Evolutionary conservation across 1,139 yeast genomes (phyloP).

Genomic region (Geotrichum armillariae): DNA sequence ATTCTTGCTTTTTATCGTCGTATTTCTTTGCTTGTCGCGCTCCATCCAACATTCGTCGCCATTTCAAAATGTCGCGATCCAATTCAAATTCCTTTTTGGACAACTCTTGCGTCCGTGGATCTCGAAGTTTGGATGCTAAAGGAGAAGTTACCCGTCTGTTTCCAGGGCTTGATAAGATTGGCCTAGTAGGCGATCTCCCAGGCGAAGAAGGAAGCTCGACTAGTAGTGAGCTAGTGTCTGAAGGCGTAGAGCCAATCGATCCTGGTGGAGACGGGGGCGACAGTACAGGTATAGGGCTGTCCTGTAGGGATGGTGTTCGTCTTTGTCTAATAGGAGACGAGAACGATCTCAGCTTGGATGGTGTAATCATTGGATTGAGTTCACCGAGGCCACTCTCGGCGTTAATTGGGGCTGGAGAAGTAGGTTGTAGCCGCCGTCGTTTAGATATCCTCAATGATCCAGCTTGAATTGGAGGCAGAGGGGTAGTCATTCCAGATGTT

Average conservation of each 20-base stretch:
- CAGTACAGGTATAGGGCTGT: conserved; percentile 35
- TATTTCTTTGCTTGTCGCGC: conserved; percentile 40
- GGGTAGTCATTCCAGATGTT: conserved; percentile 25
- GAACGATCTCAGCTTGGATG: conserved; percentile 31
- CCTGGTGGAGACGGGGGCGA: conserved; percentile 30
- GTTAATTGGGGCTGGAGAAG: conserved; percentile 19
- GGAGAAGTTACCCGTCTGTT: conserved; percentile 24
- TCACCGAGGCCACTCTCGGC: conserved; percentile 13
- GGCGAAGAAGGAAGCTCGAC: background rate
- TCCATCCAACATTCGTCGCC: conserved; percentile 33
- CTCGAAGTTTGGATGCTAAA: conserved; percentile 14
- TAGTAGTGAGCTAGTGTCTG: background rate
- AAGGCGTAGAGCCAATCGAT: background rate
- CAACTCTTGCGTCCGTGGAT: conserved; percentile 16
- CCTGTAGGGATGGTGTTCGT: conserved; percentile 35
- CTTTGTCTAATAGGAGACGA: conserved; percentile 28
- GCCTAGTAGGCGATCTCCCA: background rate
- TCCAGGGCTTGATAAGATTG: background rate
- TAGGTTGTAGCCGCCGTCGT: conserved; percentile 31
- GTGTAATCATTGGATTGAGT: conserved; percentile 28
- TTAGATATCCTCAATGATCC: conserved; percentile 30
- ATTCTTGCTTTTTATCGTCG: conserved; percentile 23
- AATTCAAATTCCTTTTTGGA: conserved; percentile 29
- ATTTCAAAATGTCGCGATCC: conserved; percentile 34
- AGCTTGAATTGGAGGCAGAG: conserved; percentile 30